Base-by-base conservation (phyloP, 1,284 basidiomycete species). In the Cutaneotrichosporon cutaneum region DNA sequence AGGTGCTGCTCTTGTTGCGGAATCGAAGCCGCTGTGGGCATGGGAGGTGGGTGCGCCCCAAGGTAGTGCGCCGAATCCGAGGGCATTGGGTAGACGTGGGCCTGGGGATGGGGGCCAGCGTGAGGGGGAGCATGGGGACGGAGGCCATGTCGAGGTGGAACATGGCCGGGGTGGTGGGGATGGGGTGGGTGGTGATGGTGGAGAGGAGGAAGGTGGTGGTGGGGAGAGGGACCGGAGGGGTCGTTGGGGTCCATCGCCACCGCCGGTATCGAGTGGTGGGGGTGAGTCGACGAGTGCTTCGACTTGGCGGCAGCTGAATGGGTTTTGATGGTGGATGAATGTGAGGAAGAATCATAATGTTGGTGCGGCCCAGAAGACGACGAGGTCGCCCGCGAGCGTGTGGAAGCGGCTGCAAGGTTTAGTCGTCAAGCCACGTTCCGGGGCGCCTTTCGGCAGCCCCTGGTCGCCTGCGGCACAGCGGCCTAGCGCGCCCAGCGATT, bases 31-130 rank as follows among this genome's bases (percentile, higher is more conserved):
- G 22, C 36, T 18, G 56, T 24, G 33, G 59, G 47, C 9, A 42
- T 30, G 33, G 59, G 64, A 13, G 35, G 56, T 18, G 58, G 54
- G 18, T 52, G 51, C 18, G 39, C 26, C 16, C 52, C 33, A 1
- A 65, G 54, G 32, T 57, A 65, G 35, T 65, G 64, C 11, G 53
- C 24, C 9, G 64, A 48, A 32, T 65, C 64, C 50, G 21, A 42
- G 42, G 39, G 44, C 26, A 33, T n/a, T 7, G 52, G 14, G 52
- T 26, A 54, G 44, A 56, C 55, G 14, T 56, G 33, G 11, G 24
- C 16, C 9, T 11, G 39, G 5, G 48, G 48, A n/a, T 54, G 53
- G 44, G 47, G 47, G 13, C 7, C 22, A 16, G 30, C 54, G 24
- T 51, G 59, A 4, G 39, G 39, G 18, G 33, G 32, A 3, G 24